phyloP scores from a whole-genome alignment of 2,329 filamentous ascomycete species.

The Alternaria sp. region DNA sequence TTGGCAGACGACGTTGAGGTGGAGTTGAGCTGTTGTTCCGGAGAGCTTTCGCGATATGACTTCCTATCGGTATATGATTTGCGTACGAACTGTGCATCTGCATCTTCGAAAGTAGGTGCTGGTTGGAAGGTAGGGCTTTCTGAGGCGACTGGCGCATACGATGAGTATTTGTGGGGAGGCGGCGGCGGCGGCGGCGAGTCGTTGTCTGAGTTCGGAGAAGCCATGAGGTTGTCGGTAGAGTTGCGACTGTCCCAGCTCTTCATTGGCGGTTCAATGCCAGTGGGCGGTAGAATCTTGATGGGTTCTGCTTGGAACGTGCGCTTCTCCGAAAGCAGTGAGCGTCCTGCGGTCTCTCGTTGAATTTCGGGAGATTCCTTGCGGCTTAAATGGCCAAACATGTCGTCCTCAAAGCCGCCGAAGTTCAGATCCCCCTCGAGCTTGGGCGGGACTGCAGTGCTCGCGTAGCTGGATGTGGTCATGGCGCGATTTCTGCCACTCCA shows the following conservation, averaged over 20 bases:
- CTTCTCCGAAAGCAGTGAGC: constrained; percentile 45
- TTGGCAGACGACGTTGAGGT: constrained; percentile 39
- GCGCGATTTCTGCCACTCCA: constrained; percentile 40
- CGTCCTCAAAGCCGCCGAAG: constrained; percentile 54
- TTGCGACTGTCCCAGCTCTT: constrained; percentile 61
- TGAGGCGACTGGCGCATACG: constrained; percentile 43
- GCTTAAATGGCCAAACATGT: constrained; percentile 55
- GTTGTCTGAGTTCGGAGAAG: constrained; percentile 46
- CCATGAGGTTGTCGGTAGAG: constrained; percentile 59
- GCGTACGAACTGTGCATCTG: constrained; percentile 35
- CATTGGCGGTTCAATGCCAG: constrained; percentile 56
- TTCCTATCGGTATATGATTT: constrained; percentile 36
- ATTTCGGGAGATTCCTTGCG: constrained; percentile 40
- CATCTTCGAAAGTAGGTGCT: constrained; percentile 34
- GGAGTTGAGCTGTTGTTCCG: constrained; percentile 33
- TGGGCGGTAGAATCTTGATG: constrained; percentile 54
- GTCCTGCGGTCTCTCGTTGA: constrained; percentile 31
- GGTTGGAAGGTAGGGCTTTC: constrained; percentile 40
- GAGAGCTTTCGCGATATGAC: constrained; percentile 26
- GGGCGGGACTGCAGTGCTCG: constrained; percentile 59
- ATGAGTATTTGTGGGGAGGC: constrained; percentile 42
- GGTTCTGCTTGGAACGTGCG: constrained; percentile 49
- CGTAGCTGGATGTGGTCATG: constrained; percentile 57
- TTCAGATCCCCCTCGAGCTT: constrained; percentile 54
- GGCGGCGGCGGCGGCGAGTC: constrained; percentile 42